A percentile compares a stretch with the other conserved stretches of the same genome.
phyloP scores from a whole-genome alignment of 2,329 filamentous ascomycete genomes.

The Scorias spongiosa region DNA sequence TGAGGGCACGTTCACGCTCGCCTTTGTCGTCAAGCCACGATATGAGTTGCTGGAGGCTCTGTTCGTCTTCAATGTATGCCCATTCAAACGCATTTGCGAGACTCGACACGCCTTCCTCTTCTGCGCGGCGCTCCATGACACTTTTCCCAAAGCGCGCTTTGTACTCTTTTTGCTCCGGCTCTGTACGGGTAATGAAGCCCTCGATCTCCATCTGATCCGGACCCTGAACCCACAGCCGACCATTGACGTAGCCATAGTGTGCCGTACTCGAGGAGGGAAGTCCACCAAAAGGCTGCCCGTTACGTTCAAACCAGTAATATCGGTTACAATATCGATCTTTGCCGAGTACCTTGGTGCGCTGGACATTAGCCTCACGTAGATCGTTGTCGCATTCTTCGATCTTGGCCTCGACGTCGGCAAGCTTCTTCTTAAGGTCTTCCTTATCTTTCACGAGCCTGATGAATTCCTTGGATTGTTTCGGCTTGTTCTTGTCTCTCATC shows the following conservation, averaged over 20 bases:
- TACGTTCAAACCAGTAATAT: constrained; percentile 98
- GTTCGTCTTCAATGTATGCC: constrained; percentile 77
- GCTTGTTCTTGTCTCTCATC: constrained; percentile 27
- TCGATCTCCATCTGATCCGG: constrained; percentile 76
- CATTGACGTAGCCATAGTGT: constrained; percentile 78
- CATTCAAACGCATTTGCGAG: constrained; percentile 67
- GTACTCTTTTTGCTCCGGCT: constrained; percentile 61
- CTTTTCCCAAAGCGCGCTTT: constrained; percentile 64
- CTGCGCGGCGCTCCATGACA: constrained; percentile 67
- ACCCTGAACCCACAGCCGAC: constrained; percentile 90
- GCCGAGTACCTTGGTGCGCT: constrained; percentile 74
- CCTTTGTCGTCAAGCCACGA: constrained; percentile 81
- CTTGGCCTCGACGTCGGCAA: constrained; percentile 70
- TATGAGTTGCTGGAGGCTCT: constrained; percentile 63
- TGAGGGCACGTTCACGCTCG: constrained; percentile 68
- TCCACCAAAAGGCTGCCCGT: constrained; percentile 90
- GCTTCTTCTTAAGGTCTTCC: constrained; percentile 65
- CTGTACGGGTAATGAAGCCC: constrained; percentile 67
- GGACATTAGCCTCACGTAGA: constrained; percentile 83
- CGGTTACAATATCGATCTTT: constrained; percentile 96
- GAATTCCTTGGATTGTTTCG: constrained; percentile 67
- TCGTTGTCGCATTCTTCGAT: constrained; percentile 81
- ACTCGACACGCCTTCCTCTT: constrained; percentile 71
- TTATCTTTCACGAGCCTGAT: constrained; percentile 78
- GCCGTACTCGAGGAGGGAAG: constrained; percentile 79